Evolutionary conservation across 148 eudicot genomes (phyloP).

Genomic region (Pharnaceum exiguum): DNA sequence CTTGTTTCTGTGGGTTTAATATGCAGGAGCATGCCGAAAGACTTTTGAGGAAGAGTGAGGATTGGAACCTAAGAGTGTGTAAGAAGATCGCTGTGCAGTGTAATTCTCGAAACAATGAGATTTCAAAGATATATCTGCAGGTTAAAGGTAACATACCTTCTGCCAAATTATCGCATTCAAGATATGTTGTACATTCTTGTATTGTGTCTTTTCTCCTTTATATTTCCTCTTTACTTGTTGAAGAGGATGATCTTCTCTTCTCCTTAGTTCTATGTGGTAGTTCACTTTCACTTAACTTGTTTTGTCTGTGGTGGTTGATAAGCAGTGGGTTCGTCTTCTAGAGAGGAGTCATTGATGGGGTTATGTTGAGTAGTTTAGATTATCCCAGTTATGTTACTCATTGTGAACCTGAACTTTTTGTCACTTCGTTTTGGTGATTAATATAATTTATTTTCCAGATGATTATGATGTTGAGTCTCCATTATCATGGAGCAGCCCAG

Average conservation of each 20-base stretch:
- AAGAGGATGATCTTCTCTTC: too few species aligned
- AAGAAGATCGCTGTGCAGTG: constrained; percentile 60
- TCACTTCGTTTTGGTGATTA: neutral
- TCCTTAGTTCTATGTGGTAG: too few species aligned
- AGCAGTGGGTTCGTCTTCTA: neutral
- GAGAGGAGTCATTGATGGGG: neutral
- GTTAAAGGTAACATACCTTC: constrained; percentile 25
- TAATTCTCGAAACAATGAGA: constrained; percentile 59
- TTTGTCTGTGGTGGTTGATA: too few species aligned
- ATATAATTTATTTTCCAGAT: constrained; percentile 27
- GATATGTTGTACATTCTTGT: neutral
- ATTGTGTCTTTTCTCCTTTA: too few species aligned
- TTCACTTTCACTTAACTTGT: too few species aligned
- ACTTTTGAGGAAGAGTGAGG: constrained; percentile 50
- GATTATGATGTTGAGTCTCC: constrained; percentile 30
- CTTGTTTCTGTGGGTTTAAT: neutral
- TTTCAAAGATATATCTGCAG: constrained; percentile 51
- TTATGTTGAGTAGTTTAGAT: neutral
- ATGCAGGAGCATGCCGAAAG: constrained; percentile 59
- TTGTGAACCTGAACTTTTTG: neutral
- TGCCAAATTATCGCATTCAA: too few species aligned
- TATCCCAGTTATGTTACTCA: neutral
- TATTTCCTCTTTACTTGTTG: too few species aligned
- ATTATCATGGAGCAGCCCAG: constrained; percentile 65
- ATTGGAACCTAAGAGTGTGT: constrained; percentile 69